A percentile compares a stretch with the other conserved stretches of the same genome.
phyloP scores from a whole-genome alignment of 2,329 filamentous ascomycete genomes.

The Phialocephala subalpina region DNA sequence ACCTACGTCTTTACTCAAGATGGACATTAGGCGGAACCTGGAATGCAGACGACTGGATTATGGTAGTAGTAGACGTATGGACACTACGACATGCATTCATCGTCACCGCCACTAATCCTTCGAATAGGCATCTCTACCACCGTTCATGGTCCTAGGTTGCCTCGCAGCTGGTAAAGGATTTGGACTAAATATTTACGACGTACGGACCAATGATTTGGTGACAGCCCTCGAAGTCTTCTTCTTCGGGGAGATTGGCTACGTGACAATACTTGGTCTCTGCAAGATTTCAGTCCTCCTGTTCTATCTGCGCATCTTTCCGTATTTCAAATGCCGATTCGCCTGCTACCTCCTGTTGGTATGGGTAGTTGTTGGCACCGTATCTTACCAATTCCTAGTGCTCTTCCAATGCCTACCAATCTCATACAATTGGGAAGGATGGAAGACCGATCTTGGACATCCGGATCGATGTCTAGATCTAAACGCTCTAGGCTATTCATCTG shows the following conservation, averaged over 20 bases:
- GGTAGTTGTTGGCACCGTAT: constrained; percentile 8
- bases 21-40: constrained; percentile 14
- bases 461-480: constrained; percentile 13
- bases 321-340: neutral
- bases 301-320: constrained; percentile 19
- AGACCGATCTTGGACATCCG: constrained; percentile 3
- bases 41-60: constrained; percentile 21
- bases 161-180: neutral
- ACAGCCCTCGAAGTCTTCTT: constrained; percentile 5
- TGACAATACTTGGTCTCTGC: constrained; percentile 14
- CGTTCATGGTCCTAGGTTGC: neutral
- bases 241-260: constrained; percentile 14
- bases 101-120: neutral
- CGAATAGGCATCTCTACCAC: neutral
- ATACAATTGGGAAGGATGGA: constrained; percentile 20
- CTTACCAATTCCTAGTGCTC: neutral
- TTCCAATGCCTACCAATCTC: constrained; percentile 18
- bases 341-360: constrained; percentile 11
- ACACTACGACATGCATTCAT: neutral
- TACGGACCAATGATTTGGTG: neutral
- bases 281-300: constrained; percentile 20
- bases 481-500: constrained; percentile 6
- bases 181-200: neutral
- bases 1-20: constrained; percentile 6
- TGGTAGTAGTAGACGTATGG: constrained; percentile 14